A percentile compares a stretch with the other conserved stretches of the same genome.
These are phyloP conservation scores for Schizosaccharomyces versatilis DNA, from an alignment of 1,139 yeast species.

Conservation along the genomic window DNA sequence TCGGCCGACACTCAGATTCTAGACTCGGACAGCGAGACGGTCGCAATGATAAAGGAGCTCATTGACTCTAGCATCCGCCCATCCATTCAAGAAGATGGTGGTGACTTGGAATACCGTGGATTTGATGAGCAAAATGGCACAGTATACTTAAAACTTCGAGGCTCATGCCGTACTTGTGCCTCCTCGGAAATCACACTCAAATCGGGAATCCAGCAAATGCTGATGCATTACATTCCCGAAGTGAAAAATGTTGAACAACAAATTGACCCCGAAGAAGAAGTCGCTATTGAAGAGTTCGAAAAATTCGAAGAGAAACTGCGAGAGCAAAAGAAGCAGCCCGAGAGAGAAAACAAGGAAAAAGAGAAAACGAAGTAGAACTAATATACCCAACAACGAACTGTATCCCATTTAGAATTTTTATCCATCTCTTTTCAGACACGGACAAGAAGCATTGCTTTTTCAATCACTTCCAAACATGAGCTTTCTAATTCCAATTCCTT, in stretches of 20 bases:
- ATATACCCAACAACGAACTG: too few relatives aligned
- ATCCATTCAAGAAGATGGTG: constrained; percentile 58
- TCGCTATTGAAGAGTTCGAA: constrained; percentile 47
- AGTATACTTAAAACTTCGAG: constrained; percentile 52
- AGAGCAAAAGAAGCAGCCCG: constrained; percentile 4
- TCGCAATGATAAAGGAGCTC: constrained; percentile 76
- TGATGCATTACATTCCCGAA: constrained; percentile 66
- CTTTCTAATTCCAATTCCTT: too few relatives aligned
- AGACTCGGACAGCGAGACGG: constrained; percentile 56
- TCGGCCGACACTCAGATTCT: constrained; percentile 26
- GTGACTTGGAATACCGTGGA: constrained; percentile 38
- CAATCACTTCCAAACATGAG: too few relatives aligned
- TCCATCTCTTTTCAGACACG: too few relatives aligned
- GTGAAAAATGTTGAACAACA: constrained; percentile 56
- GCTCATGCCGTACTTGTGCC: constrained; percentile 67
- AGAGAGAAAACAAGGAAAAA: neutral
- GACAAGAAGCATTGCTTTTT: too few relatives aligned
- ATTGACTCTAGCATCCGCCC: constrained; percentile 89
- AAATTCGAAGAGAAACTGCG: constrained; percentile 30
- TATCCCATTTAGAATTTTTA: too few relatives aligned
- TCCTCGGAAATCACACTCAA: constrained; percentile 56
- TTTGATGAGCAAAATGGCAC: constrained; percentile 39
- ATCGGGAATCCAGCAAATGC: constrained; percentile 65
- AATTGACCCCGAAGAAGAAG: constrained; percentile 35
- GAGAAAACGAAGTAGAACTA: neutral